Base-by-base conservation (phyloP, 1,139 yeast species). In the Debaryomyces psychrophilus region DNA sequence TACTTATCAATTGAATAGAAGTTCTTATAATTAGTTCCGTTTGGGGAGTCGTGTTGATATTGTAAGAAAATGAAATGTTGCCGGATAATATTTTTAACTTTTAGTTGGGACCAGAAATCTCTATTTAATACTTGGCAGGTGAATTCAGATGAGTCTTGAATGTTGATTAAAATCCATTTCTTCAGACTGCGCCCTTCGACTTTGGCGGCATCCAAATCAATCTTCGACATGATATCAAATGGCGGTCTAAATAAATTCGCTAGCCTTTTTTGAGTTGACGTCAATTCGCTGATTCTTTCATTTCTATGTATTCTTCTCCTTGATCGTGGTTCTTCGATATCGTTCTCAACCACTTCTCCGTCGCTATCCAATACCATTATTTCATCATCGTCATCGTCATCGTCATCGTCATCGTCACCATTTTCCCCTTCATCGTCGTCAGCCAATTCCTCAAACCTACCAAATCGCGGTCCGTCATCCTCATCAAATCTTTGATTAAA, bases 211-310 rank as follows among this genome's bases (percentile, higher is more conserved):
- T 89, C 95, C 20, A 95, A 67, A 50, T 79, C 82, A 11, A 83
- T 56, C 51, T 79, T 81, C 17, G 83, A 73, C 64, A 93, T 90
- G 37, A 93, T 71, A 58, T 93, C 98, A 68, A 90, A 93, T 0
- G 99, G 99, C 0, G 99, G 99, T 51, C 95, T 75, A 66, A 92
- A 93, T 31, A 93, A 71, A 50, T 78, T 78, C 4, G 97, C 97
- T 45, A 93, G 71, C 46, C 95, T 73, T 49, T 82, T 68, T 59
- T 87, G 95, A 12, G 88, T 83, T 7, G 81, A 73, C 0, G 87
- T 78, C 58, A 82, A 59, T 47, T 69, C 76, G 29, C 50, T 55
- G 33, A 62, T 54, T 43, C 76, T 59, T 9, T 53, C 43, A n/a
- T 53, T 53, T 49, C 73, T 59, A 39, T 59, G 51, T 31, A 62